These are phyloP conservation scores for Adenanthera pavonina DNA, from an alignment of 306 rosid genomes.

Conservation along the genomic window DNA sequence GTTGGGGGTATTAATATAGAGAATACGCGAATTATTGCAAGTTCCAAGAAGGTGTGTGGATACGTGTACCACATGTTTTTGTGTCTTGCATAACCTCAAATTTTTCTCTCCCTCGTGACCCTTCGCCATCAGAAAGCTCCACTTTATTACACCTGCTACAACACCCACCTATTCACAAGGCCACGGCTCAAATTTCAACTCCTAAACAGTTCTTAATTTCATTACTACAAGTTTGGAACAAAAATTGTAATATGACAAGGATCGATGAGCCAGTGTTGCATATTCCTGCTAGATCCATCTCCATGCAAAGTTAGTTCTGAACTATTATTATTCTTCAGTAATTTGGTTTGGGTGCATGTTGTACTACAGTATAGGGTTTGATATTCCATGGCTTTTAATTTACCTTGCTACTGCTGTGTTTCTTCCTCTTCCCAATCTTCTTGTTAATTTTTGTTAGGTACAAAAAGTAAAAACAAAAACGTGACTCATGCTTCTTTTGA, in stretches of 20 bases:
- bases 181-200: neutral
- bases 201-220: neutral
- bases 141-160: neutral
- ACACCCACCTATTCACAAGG: neutral
- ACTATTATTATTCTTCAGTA: neutral
- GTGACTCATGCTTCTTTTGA: slow-evolving; percentile 30
- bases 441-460: slow-evolving; percentile 32
- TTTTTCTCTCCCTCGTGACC: slow-evolving; percentile 6
- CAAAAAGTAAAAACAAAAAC: slow-evolving; percentile 9
- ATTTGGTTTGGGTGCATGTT: no score
- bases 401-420: neutral
- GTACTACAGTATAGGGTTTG: neutral
- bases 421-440: neutral
- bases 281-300: neutral
- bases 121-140: slow-evolving; percentile 23
- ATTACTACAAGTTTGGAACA: neutral
- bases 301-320: no score
- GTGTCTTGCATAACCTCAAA: slow-evolving; percentile 7
- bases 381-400: neutral
- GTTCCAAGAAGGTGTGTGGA: slow-evolving; percentile 19
- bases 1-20: neutral
- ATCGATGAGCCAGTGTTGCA: neutral
- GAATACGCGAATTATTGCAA: slow-evolving; percentile 20
- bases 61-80: slow-evolving; percentile 31
- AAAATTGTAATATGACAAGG: neutral